These are phyloP conservation scores for Vaccinium myrtillus DNA, from an alignment of 148 eudicot species.

Conservation along the genomic window DNA sequence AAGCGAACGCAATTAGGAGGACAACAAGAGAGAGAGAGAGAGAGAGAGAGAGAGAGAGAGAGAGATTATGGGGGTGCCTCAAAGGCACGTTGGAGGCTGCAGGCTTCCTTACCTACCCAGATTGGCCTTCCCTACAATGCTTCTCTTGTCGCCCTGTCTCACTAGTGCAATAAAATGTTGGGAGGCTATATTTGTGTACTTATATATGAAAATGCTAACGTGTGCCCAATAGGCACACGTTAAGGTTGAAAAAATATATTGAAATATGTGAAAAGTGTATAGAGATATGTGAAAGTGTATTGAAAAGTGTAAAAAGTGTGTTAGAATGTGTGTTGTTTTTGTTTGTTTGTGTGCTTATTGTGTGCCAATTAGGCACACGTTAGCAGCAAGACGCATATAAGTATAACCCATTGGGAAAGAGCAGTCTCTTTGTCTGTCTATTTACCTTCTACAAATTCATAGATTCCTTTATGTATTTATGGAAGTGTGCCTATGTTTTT, in stretches of 20 bases:
- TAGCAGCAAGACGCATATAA: background rate
- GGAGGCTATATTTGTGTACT: background rate
- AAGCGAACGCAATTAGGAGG: background rate
- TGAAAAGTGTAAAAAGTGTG: too few relatives aligned
- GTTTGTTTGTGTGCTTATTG: too few relatives aligned
- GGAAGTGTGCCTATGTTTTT: background rate
- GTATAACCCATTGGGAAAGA: background rate
- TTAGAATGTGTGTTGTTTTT: too few relatives aligned
- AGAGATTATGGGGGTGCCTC: background rate
- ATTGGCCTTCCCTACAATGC: background rate
- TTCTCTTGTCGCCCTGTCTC: background rate
- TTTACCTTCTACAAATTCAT: background rate
- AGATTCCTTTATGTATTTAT: background rate
- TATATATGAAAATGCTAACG: too few relatives aligned
- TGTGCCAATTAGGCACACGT: too few relatives aligned
- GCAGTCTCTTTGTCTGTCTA: background rate
- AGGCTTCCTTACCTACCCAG: background rate
- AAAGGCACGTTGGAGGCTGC: conserved; percentile 6
- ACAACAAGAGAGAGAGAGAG: background rate
- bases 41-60: conserved; percentile 14
- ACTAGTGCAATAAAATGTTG: background rate
- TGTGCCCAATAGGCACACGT: too few relatives aligned
- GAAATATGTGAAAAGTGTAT: too few relatives aligned
- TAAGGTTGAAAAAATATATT: too few relatives aligned
- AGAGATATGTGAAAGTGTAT: too few relatives aligned